These are phyloP conservation scores for Excoecaria cochinchinensis DNA, from an alignment of 345 rosid genomes.

Conservation along the genomic window DNA sequence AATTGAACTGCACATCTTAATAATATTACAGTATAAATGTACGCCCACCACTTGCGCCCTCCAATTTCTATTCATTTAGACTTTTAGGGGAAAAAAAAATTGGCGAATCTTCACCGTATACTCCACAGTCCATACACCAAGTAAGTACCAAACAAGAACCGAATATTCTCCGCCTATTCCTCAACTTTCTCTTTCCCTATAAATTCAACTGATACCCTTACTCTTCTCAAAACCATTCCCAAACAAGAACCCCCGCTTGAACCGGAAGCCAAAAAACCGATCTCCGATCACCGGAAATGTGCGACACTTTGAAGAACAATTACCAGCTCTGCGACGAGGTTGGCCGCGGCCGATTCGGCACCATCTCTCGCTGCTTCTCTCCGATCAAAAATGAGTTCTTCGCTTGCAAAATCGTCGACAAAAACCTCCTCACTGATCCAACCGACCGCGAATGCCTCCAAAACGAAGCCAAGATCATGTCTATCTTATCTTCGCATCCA, in stretches of 20 bases:
- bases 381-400: conserved; percentile 18
- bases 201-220: not conserved
- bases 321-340: conserved; percentile 34
- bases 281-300: conserved; percentile 14
- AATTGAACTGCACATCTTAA: too few relatives aligned
- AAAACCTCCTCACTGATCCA: conserved; percentile 24
- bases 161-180: conserved; percentile 30
- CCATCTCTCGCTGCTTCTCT: conserved; percentile 25
- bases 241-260: not conserved
- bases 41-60: too few relatives aligned
- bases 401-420: conserved; percentile 28
- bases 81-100: too few relatives aligned
- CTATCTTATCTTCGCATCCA: conserved; percentile 28
- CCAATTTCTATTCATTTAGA: too few relatives aligned
- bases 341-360: conserved; percentile 38
- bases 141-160: not conserved
- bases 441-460: conserved; percentile 29
- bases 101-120: too few relatives aligned
- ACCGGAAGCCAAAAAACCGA: not conserved
- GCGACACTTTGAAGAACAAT: conserved; percentile 17
- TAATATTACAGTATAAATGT: too few relatives aligned
- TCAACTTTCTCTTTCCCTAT: not conserved
- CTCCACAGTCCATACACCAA: too few relatives aligned
- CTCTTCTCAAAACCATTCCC: not conserved
- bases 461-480: conserved; percentile 31